Percentiles rank a stretch among this genome's conserved stretches.
Conservation (phyloP, 805 yeast genomes). For the Saccharomyces mikatae region DNA sequence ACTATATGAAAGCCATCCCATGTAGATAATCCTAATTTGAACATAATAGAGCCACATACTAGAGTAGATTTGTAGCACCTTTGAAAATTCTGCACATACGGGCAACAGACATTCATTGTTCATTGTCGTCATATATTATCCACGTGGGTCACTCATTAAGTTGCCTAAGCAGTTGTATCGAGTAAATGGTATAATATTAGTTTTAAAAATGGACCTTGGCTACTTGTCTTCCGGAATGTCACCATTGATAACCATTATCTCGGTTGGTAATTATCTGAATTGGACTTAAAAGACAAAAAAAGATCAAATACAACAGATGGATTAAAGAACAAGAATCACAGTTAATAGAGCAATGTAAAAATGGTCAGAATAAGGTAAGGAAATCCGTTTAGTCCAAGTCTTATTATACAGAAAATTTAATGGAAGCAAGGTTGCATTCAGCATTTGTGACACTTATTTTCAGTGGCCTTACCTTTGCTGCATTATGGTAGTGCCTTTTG, state of each 20-base stretch:
- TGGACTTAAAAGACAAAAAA: conserved; percentile 28
- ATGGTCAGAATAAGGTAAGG: conserved; percentile 13
- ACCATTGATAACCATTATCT: conserved; percentile 51
- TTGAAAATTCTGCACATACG: conserved; percentile 36
- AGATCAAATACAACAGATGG: conserved; percentile 18
- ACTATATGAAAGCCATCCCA: conserved; percentile 17
- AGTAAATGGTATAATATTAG: conserved; percentile 42
- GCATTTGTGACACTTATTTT: conserved; percentile 36
- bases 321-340: conserved; percentile 9
- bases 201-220: conserved; percentile 59
- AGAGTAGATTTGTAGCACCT: conserved; percentile 31
- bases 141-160: conserved; percentile 60
- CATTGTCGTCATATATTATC: conserved; percentile 60
- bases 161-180: conserved; percentile 53
- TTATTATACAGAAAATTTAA: conserved; percentile 42
- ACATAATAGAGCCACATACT: conserved; percentile 20
- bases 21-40: conserved; percentile 28
- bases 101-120: conserved; percentile 43
- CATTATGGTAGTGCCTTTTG: conserved; percentile 69
- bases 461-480: conserved; percentile 34
- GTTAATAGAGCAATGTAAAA: conserved; percentile 14
- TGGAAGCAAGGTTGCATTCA: conserved; percentile 46
- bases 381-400: conserved; percentile 18
- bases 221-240: conserved; percentile 70
- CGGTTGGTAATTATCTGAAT: conserved; percentile 51